A percentile compares a stretch with the other conserved stretches of the same genome.
Evolutionary conservation across 495 filamentous ascomycete genomes (phyloP).

Genomic region (Aspergillus sclerotioniger): DNA sequence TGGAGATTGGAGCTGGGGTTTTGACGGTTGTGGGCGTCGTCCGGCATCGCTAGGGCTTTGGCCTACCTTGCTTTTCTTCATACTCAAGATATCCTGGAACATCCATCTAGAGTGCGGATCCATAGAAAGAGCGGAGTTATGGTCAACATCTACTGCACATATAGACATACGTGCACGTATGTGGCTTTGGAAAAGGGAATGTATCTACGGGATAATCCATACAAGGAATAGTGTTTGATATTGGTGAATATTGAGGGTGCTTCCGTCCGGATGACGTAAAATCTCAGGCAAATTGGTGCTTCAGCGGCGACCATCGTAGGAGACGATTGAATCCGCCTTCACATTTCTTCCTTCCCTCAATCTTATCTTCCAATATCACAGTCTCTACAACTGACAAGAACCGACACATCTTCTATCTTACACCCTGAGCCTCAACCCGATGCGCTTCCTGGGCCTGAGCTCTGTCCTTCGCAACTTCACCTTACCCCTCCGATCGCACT

Average conservation of each 20-base stretch:
- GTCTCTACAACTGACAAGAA: background rate
- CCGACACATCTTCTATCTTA: background rate
- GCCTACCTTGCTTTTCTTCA: background rate
- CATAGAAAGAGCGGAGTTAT: background rate
- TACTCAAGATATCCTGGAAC: conserved; percentile 1
- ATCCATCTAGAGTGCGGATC: background rate
- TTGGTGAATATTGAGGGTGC: background rate
- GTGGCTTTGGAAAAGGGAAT: too few species aligned
- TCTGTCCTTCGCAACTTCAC: conserved; percentile 51
- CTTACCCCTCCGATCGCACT: conserved; percentile 26
- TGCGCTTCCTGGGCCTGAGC: conserved; percentile 55
- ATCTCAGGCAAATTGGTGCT: conserved; percentile 8
- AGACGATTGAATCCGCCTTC: background rate
- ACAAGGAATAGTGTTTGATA: too few species aligned
- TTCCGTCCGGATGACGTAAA: conserved; percentile 10
- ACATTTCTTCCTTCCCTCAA: background rate
- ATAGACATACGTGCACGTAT: background rate
- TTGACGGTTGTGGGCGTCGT: conserved; percentile 60
- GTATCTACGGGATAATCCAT: too few species aligned
- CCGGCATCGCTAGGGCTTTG: conserved; percentile 24
- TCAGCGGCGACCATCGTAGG: background rate
- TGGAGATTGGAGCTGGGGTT: conserved; percentile 65
- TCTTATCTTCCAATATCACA: background rate
- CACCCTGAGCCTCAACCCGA: conserved; percentile 25
- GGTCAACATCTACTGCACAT: background rate